Evolutionary conservation across 345 rosid species (phyloP).

Genomic region (Acer campestre): DNA sequence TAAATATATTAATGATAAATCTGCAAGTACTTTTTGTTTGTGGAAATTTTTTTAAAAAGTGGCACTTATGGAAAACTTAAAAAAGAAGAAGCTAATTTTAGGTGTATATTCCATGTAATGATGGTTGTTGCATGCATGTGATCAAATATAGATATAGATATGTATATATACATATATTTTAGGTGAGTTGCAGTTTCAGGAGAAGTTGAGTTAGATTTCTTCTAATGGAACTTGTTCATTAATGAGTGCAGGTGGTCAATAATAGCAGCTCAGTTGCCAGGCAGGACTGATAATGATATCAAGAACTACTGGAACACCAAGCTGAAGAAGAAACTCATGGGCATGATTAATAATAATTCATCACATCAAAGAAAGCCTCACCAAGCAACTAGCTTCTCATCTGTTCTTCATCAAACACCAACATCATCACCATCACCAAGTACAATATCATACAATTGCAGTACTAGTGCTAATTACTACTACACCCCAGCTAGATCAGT

Average conservation of each 20-base stretch:
- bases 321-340: constrained; percentile 81
- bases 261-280: constrained; percentile 86
- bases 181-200: neutral
- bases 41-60: neutral
- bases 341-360: constrained; percentile 18
- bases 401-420: constrained; percentile 35
- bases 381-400: constrained; percentile 30
- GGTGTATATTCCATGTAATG: constrained; percentile 5
- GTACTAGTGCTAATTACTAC: neutral
- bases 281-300: constrained; percentile 91
- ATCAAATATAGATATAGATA: neutral
- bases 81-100: constrained; percentile 30
- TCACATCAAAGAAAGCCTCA: constrained; percentile 18
- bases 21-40: neutral
- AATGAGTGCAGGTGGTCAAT: constrained; percentile 68
- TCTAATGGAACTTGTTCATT: constrained; percentile 12
- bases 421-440: constrained; percentile 35
- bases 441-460: constrained; percentile 25
- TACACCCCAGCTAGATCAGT: constrained; percentile 30
- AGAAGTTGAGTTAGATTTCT: constrained; percentile 4
- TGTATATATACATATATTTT: neutral
- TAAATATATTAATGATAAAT: neutral
- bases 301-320: constrained; percentile 96
- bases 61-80: constrained; percentile 17
- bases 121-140: neutral